phyloP scores from a whole-genome alignment of 345 rosid species.

The Gossypium anomalum region DNA sequence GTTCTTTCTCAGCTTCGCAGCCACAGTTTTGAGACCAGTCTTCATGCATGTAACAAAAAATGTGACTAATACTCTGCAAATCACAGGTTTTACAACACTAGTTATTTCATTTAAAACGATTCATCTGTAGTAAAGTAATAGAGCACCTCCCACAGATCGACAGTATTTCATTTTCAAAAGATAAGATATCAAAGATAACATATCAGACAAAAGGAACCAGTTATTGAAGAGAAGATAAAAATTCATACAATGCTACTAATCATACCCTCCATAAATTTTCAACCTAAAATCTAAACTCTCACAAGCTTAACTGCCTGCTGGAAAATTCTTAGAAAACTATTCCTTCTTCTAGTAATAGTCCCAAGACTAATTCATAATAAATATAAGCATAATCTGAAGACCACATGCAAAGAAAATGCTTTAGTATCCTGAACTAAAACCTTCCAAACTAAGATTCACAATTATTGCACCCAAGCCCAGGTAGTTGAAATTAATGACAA shows the following conservation, averaged over 20 bases:
- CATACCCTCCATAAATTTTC: background rate
- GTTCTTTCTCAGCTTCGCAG: conserved; percentile 48
- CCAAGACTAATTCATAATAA: background rate
- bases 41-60: conserved; percentile 46
- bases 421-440: background rate
- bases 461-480: too few relatives aligned
- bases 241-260: too few relatives aligned
- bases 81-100: background rate
- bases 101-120: background rate
- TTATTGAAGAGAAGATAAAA: too few relatives aligned
- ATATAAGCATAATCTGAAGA: background rate
- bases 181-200: too few relatives aligned
- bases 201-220: too few relatives aligned
- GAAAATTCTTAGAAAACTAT: background rate
- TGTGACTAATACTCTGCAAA: conserved; percentile 56
- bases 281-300: background rate
- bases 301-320: background rate
- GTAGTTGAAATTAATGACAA: too few relatives aligned
- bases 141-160: too few relatives aligned
- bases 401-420: background rate
- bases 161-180: too few relatives aligned
- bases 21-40: conserved; percentile 50
- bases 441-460: too few relatives aligned
- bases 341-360: background rate
- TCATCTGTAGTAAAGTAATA: too few relatives aligned